These are phyloP conservation scores for Ceratocystis lukuohia DNA, from an alignment of 2,329 filamentous ascomycete species.

Conservation along the genomic window DNA sequence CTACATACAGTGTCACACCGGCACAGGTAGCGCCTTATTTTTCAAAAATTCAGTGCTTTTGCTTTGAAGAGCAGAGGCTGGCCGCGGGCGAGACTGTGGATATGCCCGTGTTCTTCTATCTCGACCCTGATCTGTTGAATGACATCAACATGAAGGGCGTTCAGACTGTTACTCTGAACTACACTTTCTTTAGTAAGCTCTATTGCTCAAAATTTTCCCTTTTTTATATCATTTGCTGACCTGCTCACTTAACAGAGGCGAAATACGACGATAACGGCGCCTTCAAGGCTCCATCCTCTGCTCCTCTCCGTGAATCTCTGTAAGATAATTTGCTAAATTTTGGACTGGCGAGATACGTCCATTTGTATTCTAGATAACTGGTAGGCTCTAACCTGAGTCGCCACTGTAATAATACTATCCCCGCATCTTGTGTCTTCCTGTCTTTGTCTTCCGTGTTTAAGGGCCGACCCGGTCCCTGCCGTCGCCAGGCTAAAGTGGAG, in stretches of 20 bases:
- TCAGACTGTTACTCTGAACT: slow-evolving; percentile 88
- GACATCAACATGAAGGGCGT: slow-evolving; percentile 89
- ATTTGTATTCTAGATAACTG: slow-evolving; percentile 2
- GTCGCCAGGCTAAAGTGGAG: neutral
- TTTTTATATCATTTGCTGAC: slow-evolving; percentile 26
- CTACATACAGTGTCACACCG: slow-evolving; percentile 93
- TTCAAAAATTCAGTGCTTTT: slow-evolving; percentile 99
- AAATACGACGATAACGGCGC: slow-evolving; percentile 35
- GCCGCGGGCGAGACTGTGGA: slow-evolving; percentile 95
- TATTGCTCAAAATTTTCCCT: neutral
- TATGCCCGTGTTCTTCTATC: slow-evolving; percentile 99
- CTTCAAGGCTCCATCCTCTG: slow-evolving; percentile 28
- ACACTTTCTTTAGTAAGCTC: slow-evolving; percentile 95
- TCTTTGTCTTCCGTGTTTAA: neutral
- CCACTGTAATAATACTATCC: neutral
- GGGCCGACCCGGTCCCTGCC: neutral
- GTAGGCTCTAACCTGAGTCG: neutral
- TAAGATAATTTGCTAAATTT: neutral
- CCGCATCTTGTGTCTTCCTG: neutral
- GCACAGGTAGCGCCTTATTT: slow-evolving; percentile 95
- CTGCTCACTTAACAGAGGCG: slow-evolving; percentile 27
- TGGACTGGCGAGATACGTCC: neutral
- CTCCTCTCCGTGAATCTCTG: slow-evolving; percentile 16
- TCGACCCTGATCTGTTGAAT: slow-evolving; percentile 86
- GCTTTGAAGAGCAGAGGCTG: slow-evolving; percentile 90